Evolutionary conservation across 768 basidiomycete genomes (phyloP).

Genomic region (Glaciozyma antarctica): DNA sequence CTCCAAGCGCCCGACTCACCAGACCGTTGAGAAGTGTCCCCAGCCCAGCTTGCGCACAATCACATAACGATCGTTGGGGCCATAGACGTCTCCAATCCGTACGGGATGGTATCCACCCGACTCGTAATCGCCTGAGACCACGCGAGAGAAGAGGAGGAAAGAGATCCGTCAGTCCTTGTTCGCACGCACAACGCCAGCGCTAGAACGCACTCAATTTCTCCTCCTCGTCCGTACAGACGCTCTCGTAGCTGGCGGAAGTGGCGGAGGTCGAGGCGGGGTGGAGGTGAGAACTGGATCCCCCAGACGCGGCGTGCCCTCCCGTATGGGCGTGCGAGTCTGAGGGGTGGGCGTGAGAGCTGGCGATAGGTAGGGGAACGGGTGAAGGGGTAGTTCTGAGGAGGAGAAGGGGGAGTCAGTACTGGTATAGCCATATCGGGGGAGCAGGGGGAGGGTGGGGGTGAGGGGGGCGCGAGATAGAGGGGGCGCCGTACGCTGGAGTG

Average conservation of each 20-base stretch:
- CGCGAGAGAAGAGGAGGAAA: no score
- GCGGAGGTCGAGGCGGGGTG: slow-evolving; percentile 7
- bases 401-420: no score
- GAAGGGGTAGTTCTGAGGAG: background rate
- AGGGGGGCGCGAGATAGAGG: no score
- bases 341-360: slow-evolving; percentile 9
- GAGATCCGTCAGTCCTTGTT: no score
- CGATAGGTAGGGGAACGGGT: background rate
- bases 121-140: slow-evolving; percentile 29
- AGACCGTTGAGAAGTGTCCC: slow-evolving; percentile 93
- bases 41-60: slow-evolving; percentile 91
- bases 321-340: slow-evolving; percentile 23
- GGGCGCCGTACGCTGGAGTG: no score
- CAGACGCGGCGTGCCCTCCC: slow-evolving; percentile 16
- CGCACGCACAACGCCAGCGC: no score
- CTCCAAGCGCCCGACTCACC: slow-evolving; percentile 41
- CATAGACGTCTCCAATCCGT: slow-evolving; percentile 34
- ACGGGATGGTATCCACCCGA: slow-evolving; percentile 35
- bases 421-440: no score
- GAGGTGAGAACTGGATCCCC: background rate
- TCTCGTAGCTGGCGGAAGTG: slow-evolving; percentile 29
- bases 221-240: slow-evolving; percentile 36
- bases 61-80: slow-evolving; percentile 62
- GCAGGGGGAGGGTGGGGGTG: no score
- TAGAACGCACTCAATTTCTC: slow-evolving; percentile 30